These are phyloP conservation scores for Fusarium sp. DNA, from an alignment of 2,329 filamentous ascomycete genomes.

Conservation along the genomic window DNA sequence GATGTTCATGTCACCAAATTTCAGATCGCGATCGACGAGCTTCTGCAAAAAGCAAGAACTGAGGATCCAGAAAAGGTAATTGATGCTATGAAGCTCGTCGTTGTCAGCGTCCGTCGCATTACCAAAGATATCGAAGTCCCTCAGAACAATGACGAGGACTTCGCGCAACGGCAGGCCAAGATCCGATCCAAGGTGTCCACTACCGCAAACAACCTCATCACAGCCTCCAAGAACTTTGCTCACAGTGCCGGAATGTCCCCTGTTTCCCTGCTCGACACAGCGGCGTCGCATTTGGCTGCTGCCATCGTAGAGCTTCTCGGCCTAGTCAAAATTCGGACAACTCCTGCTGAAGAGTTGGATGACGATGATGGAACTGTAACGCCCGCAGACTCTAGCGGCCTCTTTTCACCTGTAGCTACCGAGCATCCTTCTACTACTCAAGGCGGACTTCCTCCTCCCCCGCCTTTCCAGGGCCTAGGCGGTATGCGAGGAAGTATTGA, in stretches of 20 bases:
- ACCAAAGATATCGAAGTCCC: conserved; percentile 81
- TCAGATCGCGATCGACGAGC: conserved; percentile 92
- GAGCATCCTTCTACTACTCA: conserved; percentile 52
- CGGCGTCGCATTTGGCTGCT: conserved; percentile 88
- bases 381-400: conserved; percentile 75
- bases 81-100: conserved; percentile 87
- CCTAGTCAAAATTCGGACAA: conserved; percentile 84
- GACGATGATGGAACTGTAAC: conserved; percentile 76
- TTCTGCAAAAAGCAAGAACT: conserved; percentile 81
- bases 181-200: conserved; percentile 88
- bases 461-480: conserved; percentile 70
- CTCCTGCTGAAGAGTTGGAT: conserved; percentile 80
- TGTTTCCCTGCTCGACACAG: conserved; percentile 92
- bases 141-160: conserved; percentile 65
- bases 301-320: conserved; percentile 89
- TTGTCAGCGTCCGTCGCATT: conserved; percentile 85
- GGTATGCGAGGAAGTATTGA: conserved; percentile 71
- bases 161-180: conserved; percentile 72
- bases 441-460: conserved; percentile 63
- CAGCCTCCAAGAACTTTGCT: conserved; percentile 92
- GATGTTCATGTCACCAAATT: conserved; percentile 96
- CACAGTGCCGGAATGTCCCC: conserved; percentile 86
- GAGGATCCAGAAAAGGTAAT: conserved; percentile 82
- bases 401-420: conserved; percentile 72
- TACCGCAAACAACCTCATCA: conserved; percentile 95